Conservation (phyloP, 495 filamentous ascomycete species). For the Penicillium egyptiacum region DNA sequence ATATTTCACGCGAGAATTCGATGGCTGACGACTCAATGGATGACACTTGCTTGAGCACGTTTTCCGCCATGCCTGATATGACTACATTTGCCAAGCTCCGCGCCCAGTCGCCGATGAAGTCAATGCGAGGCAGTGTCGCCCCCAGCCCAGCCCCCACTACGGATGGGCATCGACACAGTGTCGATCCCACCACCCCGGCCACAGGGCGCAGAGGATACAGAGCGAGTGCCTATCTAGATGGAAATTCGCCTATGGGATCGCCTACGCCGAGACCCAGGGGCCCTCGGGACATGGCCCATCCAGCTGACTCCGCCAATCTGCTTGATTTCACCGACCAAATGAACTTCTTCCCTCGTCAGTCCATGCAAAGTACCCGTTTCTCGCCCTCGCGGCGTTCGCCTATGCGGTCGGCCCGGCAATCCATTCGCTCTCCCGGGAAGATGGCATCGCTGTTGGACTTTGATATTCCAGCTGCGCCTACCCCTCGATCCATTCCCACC, state of each 20-base stretch:
- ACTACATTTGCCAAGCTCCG: slow-evolving; percentile 74
- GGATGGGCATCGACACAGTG: slow-evolving; percentile 20
- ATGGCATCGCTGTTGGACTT: slow-evolving; percentile 73
- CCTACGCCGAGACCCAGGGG: slow-evolving; percentile 61
- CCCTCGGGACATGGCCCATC: slow-evolving; percentile 53
- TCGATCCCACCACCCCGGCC: slow-evolving; percentile 38
- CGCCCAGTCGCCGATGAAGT: slow-evolving; percentile 57
- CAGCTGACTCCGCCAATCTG: slow-evolving; percentile 51
- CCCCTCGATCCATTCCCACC: slow-evolving; percentile 85
- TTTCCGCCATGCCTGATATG: slow-evolving; percentile 86
- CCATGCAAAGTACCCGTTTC: slow-evolving; percentile 38
- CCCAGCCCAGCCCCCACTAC: slow-evolving; percentile 17
- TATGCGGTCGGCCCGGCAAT: slow-evolving; percentile 32
- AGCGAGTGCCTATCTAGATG: slow-evolving; percentile 36
- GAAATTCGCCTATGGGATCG: slow-evolving; percentile 46
- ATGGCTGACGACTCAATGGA: slow-evolving; percentile 53
- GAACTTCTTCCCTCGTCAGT: slow-evolving; percentile 49
- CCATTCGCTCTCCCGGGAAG: slow-evolving; percentile 41
- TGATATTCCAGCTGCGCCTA: slow-evolving; percentile 84
- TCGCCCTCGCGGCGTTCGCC: slow-evolving; percentile 51
- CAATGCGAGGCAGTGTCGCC: slow-evolving; percentile 34
- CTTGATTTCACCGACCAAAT: slow-evolving; percentile 88
- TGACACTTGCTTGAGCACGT: slow-evolving; percentile 81
- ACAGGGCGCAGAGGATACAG: slow-evolving; percentile 33
- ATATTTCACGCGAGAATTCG: slow-evolving; percentile 22